Conservation (phyloP, 148 eudicot species). For the Tetragonia tetragonoides region DNA sequence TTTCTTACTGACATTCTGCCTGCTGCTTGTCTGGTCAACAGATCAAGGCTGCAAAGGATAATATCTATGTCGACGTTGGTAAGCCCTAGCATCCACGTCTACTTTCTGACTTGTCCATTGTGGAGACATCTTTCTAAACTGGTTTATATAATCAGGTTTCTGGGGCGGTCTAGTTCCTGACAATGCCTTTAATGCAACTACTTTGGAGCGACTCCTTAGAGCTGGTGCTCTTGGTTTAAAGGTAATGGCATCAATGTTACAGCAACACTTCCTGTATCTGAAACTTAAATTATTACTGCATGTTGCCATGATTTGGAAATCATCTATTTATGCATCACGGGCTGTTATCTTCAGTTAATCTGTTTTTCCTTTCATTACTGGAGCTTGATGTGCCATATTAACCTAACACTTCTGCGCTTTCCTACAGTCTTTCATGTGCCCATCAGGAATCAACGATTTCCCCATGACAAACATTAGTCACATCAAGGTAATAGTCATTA, state of each 20-base stretch:
- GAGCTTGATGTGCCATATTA: background rate
- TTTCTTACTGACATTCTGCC: conserved; percentile 3
- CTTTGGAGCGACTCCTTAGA: conserved; percentile 62
- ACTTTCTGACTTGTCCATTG: background rate
- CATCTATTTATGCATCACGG: background rate
- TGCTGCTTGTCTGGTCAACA: conserved; percentile 32
- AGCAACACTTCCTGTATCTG: no score
- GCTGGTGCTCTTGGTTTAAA: conserved; percentile 96
- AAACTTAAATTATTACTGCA: no score
- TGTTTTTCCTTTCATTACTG: background rate
- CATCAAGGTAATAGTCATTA: conserved; percentile 56
- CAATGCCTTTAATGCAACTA: conserved; percentile 76
- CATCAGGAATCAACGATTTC: conserved; percentile 95
- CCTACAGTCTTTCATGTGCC: conserved; percentile 93
- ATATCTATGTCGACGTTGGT: conserved; percentile 92
- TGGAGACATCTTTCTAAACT: background rate
- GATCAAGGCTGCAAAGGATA: conserved; percentile 72
- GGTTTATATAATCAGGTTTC: conserved; percentile 55
- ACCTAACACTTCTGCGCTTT: conserved; percentile 14
- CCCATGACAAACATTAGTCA: conserved; percentile 90
- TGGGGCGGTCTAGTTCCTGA: conserved; percentile 99
- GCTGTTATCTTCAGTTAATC: no score
- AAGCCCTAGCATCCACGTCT: conserved; percentile 24
- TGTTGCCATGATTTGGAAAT: no score
- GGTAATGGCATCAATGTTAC: conserved; percentile 36